Base-by-base conservation (phyloP, 345 rosid species). In the Isatis tinctoria region DNA sequence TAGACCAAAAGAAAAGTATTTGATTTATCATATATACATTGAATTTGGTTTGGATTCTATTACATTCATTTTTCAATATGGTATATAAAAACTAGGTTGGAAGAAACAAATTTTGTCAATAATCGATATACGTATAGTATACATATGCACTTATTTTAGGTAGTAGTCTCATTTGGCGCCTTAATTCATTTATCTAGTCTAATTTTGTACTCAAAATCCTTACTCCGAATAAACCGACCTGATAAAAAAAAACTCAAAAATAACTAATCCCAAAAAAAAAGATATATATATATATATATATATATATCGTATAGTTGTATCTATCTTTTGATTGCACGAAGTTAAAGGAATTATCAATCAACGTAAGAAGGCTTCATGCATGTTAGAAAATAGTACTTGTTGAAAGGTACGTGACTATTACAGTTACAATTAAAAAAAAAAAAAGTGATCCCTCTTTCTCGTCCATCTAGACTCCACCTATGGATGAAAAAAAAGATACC, bases 321-420 rank as follows among this genome's bases (percentile, higher is more conserved):
- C 1, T 43, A 32, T 30, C 0, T 30, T 6, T 2, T 64, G 32
- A 3, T 57, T 70, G 47, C 59, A 47, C 20, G 10, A 16, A 6
- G 2, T 37, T 6, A 5, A 1, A 52, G 7, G 11, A 52, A 40
- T 72, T 52, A 11, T 7, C 53, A 49, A 44, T 22, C 54, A 74
- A 48, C 53, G 73, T 74, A 74, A 67, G 59, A 48, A 59, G 36
- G 67, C 78, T 8, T 59, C 78, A 59, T 75, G 74, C 74, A 68
- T 68, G 79, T 75, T 51, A 40, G 64, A 75, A 75, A 60, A 22
- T 60, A 36, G 63, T 51, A 41, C 45, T 69, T 69, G 74, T 41
- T 41, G 69, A 18, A 74, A 60, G 45, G 53, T 33, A 59, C 60
- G 60, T 67, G 30, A 40, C 63, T 40, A 40, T 41, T 69, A 69